Base-by-base conservation (phyloP, 2,329 filamentous ascomycete genomes). In the Tricladium varicosporioides region DNA sequence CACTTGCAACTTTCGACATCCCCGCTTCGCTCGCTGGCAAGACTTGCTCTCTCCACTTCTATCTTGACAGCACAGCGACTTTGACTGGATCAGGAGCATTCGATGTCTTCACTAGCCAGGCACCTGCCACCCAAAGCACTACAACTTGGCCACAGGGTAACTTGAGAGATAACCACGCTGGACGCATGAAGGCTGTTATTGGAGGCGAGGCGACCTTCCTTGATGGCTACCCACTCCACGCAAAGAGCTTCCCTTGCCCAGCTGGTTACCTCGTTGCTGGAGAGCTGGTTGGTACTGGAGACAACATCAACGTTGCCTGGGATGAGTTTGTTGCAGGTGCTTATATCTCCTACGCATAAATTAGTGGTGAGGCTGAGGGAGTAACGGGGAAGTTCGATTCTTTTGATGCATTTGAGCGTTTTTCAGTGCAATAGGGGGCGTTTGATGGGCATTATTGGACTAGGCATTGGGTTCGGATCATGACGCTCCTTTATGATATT, bases 291-390 rank as follows among this genome's bases (percentile, higher is more conserved):
- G 51, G 51, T n/a, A 36, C 43, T 45, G 51, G 51, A 9, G 51
- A 53, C 45, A n/a, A 15, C 14, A 18, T 19, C 32, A 18, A 33
- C 36, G 46, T 53, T 36, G 22, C 16, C 14, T 53, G 51, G 51
- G n/a, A 45, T 15, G 31, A 32, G 31, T 14, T 16, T 32, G 16
- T 19, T 36, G 15, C 48, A 19, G 48, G 48, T 16, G 27, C 48
- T 40, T 57, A 43, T 58, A 73, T 55, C 64, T 62, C 3, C 68
- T 73, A 11, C n/a, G n/a, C 10, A 13, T 40, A 40, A 40, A n/a
- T n/a, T n/a, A n/a, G n/a, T n/a, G n/a, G n/a, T n/a, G n/a, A n/a
- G n/a, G n/a, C n/a, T 27, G 3, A 7, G 22, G 7, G 22, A 27
- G 22, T 27, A 27, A 4, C 7, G 36, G 36, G 36, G 36, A 5